Conservation (phyloP, 106 monocot species). For the Dioscorea zingiberensis region DNA sequence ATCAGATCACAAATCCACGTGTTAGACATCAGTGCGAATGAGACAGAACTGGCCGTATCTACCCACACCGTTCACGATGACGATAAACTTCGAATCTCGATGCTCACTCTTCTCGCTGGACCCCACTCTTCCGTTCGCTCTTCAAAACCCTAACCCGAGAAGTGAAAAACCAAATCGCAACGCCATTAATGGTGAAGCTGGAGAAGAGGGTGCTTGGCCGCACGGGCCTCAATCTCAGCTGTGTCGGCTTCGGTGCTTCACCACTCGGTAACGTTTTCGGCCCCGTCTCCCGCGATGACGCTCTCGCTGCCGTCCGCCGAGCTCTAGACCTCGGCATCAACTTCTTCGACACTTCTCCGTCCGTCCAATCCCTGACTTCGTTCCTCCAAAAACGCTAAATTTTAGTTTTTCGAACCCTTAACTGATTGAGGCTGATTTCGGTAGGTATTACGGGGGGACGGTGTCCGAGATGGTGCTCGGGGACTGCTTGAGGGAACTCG, state of each 20-base stretch:
- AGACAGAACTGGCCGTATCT: no score
- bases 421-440: neutral
- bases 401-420: no score
- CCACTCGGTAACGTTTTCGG: slow-evolving; percentile 94
- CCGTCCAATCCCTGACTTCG: neutral
- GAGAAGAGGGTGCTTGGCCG: slow-evolving; percentile 56
- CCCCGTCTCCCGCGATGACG: slow-evolving; percentile 50
- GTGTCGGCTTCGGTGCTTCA: slow-evolving; percentile 86
- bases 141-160: no score
- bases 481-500: slow-evolving; percentile 49
- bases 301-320: slow-evolving; percentile 67
- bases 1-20: no score
- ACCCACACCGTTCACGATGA: no score
- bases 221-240: slow-evolving; percentile 65
- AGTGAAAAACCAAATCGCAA: no score
- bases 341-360: slow-evolving; percentile 99
- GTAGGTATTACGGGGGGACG: slow-evolving; percentile 84
- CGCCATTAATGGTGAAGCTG: slow-evolving; percentile 8
- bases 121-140: no score
- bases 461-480: slow-evolving; percentile 86
- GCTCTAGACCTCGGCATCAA: slow-evolving; percentile 87
- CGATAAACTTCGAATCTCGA: no score
- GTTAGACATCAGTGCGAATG: no score
- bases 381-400: neutral
- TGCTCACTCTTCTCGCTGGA: no score